phyloP scores from a whole-genome alignment of 2,329 filamentous ascomycete genomes.

The Penicillium sp. region DNA sequence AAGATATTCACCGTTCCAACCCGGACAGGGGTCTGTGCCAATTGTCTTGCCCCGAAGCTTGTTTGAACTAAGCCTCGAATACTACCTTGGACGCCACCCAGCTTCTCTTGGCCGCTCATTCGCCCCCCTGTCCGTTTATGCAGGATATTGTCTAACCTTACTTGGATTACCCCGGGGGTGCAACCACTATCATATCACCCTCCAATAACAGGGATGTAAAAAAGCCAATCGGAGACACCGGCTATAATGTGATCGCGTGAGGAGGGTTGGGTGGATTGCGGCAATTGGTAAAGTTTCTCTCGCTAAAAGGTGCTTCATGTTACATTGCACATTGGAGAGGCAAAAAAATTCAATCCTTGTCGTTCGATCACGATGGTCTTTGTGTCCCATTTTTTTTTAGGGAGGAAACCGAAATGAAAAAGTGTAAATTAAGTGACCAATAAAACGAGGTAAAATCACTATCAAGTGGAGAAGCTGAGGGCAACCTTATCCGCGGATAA shows the following conservation, averaged over 20 bases:
- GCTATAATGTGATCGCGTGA: background rate
- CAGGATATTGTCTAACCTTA: background rate
- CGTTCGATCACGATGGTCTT: too few species aligned
- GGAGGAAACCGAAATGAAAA: too few species aligned
- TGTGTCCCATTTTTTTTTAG: too few species aligned
- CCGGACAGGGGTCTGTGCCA: background rate
- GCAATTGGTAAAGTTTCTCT: background rate
- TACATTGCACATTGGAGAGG: background rate
- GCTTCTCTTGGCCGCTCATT: background rate
- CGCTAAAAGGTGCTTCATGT: background rate
- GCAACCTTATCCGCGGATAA: background rate
- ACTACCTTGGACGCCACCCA: background rate
- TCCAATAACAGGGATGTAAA: background rate
- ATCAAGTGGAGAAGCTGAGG: background rate
- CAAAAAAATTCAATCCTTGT: too few species aligned
- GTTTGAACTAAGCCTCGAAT: background rate
- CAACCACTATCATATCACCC: background rate
- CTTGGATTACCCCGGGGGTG: background rate
- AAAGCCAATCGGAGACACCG: background rate
- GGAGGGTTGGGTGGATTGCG: background rate
- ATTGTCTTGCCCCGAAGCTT: background rate
- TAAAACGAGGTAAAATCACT: background rate
- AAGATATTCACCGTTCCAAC: too few species aligned
- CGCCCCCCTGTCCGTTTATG: background rate
- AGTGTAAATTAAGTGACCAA: background rate